Percentiles rank a stretch among this genome's conserved stretches.
These are phyloP conservation scores for Backusella morwellensis DNA, from an alignment of 192 early-diverging fungal species.

Conservation along the genomic window DNA sequence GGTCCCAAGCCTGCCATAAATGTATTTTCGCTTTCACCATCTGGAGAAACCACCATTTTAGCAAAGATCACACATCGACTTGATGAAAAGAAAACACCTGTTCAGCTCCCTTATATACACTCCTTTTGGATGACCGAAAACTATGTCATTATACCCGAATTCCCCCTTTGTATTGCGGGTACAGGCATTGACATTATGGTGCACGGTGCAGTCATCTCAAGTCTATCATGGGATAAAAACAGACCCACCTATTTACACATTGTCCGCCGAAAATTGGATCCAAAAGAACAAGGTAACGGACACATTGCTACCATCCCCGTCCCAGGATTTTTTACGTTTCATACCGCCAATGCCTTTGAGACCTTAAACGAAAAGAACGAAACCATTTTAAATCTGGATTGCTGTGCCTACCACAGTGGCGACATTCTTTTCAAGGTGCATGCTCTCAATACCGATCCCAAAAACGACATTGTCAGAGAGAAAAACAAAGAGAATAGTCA, in stretches of 20 bases:
- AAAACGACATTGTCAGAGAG: background rate
- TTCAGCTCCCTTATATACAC: conserved; percentile 49
- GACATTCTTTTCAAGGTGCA: conserved; percentile 5
- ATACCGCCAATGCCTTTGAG: conserved; percentile 11
- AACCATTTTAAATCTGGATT: conserved; percentile 7
- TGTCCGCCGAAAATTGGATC: background rate
- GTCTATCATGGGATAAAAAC: background rate
- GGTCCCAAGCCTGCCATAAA: background rate
- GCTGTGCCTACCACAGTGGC: background rate
- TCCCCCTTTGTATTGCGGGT: conserved; percentile 38
- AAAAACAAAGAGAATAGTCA: background rate
- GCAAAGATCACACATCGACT: conserved; percentile 15
- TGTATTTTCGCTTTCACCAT: conserved; percentile 11
- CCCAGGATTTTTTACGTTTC: conserved; percentile 10
- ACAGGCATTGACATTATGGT: background rate
- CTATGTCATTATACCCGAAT: conserved; percentile 57
- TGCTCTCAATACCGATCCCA: background rate
- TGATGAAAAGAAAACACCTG: background rate
- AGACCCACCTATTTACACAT: conserved; percentile 13
- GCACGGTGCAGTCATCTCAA: background rate
- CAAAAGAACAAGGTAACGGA: background rate
- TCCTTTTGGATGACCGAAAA: conserved; percentile 51
- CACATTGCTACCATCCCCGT: conserved; percentile 1
- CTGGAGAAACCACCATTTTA: conserved; percentile 15
- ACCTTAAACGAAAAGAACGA: background rate